Base-by-base conservation (phyloP, 352 stramenopile species). In the Phytophthora vignae region DNA sequence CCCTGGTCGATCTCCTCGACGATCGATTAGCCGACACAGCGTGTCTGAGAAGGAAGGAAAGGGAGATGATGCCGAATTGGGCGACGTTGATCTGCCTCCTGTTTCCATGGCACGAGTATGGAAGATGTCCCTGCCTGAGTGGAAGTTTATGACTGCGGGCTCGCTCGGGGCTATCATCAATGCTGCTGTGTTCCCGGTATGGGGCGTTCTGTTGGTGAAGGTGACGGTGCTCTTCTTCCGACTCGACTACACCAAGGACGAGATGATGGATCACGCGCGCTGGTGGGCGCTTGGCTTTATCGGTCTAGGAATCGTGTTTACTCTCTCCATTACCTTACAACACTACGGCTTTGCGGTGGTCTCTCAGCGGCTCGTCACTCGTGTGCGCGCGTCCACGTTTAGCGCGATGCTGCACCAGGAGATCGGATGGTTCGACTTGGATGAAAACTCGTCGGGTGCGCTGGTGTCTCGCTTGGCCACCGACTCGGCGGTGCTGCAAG, bases 381-480 rank as follows among this genome's bases (percentile, higher is more conserved):
- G 87, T n/a, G 64, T 95, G 10, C 83, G 86, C 0, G 48, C 76
- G n/a, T 53, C 70, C 17, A 81, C 81, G 6, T 93, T 93, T 50
- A 77, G 62, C 31, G 75, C 82, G 21, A 94, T 95, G 73, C 68
- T 97, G 27, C 64, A 76, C 21, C 89, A 96, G 42, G 88, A 97
- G 44, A 74, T 96, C 42, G 88, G 84, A 1, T 97, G 89, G 83
- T 97, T 96, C 50, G 90, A 97, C 59, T 60, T 78, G 48, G 75
- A 90, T 19, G 72, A 90, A 29, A 94, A 97, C 67, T 80, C 80
- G 2, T 87, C 88, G 0, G 90, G 90, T 38, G 87, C 88, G 21
- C 71, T 97, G 33, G 76, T 88, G 8, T 81, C 81, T 42, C 81
- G 90, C 1, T 78, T 97, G 21, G 82, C 88, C 4, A 96, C 82